These are phyloP conservation scores for Ceratorhiza oryzae-sativae DNA, from an alignment of 1,284 basidiomycete species.

Conservation along the genomic window DNA sequence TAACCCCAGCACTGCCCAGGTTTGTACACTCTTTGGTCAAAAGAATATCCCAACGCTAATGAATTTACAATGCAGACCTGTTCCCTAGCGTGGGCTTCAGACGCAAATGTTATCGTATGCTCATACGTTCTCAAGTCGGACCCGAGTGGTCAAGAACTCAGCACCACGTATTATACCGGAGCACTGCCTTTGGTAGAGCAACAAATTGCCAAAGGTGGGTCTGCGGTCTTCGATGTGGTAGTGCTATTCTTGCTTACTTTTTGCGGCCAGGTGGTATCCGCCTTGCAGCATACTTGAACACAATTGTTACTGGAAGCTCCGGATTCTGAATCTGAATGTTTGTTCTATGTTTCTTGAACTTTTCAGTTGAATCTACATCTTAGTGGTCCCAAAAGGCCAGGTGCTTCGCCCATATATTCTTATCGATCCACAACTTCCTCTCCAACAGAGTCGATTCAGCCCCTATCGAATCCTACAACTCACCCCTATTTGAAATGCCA, in stretches of 20 bases:
- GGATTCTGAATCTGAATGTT: slow-evolving; percentile 23
- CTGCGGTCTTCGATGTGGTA: not conserved
- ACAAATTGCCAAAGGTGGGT: slow-evolving; percentile 43
- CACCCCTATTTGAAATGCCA: not conserved
- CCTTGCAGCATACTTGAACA: slow-evolving; percentile 42
- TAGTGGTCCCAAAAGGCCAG: too few relatives aligned
- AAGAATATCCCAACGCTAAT: not conserved
- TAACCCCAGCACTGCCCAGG: slow-evolving; percentile 31
- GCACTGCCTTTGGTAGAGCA: slow-evolving; percentile 38
- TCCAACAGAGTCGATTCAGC: not conserved
- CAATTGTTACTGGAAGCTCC: slow-evolving; percentile 38
- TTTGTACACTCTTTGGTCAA: not conserved
- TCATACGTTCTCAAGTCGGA: slow-evolving; percentile 40
- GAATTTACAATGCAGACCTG: slow-evolving; percentile 29
- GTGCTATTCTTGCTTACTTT: not conserved
- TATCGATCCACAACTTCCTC: too few relatives aligned
- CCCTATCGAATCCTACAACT: not conserved
- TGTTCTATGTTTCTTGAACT: not conserved
- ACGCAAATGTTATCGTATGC: slow-evolving; percentile 41
- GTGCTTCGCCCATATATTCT: too few relatives aligned
- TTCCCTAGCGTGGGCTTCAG: slow-evolving; percentile 41
- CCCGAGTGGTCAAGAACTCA: slow-evolving; percentile 17
- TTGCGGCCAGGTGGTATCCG: slow-evolving; percentile 35
- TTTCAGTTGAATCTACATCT: too few relatives aligned
- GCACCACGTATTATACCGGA: slow-evolving; percentile 37